Evolutionary conservation across 2,329 filamentous ascomycete genomes (phyloP), one percentile per base, ranked within the genome.

Genomic region (Scytalidium sp.): DNA sequence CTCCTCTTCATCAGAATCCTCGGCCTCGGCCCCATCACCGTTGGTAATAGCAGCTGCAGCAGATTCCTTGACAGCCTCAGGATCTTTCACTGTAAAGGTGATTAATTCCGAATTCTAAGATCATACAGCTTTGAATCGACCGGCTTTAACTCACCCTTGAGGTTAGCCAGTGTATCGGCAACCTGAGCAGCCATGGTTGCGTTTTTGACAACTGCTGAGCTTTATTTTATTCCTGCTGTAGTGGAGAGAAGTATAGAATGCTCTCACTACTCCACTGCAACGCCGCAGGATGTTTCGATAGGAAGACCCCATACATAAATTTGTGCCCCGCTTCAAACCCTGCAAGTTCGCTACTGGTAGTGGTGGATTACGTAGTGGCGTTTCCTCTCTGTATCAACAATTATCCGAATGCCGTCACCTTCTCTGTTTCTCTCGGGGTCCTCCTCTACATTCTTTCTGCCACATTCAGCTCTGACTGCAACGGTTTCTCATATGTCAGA

Each of bases 151-250:
- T 96, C 57, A 84, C 96, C 63, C 79, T 96, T 72, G 92, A 97
- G 72, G 90, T 97, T 62, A 87, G 93, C 67, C 94, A 95, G 80
- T 92, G 90, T 62, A 97, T 97, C 67, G 90, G 94, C 43, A 25
- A 54, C 46, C 51, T 60, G 59, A 17, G 59, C 60, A 20, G 61
- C 58, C 62, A 64, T 64, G 15, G 13, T 36, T 10, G 17, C 5
- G 15, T 8, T n/a, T 36, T 15, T n/a, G 15, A 36, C 13, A n/a
- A 15, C 13, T n/a, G 6, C 32, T 15, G 17, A 36, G 32, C 13
- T 15, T n/a, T 9, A 36, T 36, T 36, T 15, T 36, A 5, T n/a
- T 36, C 5, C 13, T 15, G 5, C 32, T 5, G 17, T 5, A 8
- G 7, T 15, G 13, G 17, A 9, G 8, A n/a, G 32, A n/a, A n/a